Conservation (phyloP, 2,329 filamentous ascomycete species). For the Pseudogymnoascus sp. region DNA sequence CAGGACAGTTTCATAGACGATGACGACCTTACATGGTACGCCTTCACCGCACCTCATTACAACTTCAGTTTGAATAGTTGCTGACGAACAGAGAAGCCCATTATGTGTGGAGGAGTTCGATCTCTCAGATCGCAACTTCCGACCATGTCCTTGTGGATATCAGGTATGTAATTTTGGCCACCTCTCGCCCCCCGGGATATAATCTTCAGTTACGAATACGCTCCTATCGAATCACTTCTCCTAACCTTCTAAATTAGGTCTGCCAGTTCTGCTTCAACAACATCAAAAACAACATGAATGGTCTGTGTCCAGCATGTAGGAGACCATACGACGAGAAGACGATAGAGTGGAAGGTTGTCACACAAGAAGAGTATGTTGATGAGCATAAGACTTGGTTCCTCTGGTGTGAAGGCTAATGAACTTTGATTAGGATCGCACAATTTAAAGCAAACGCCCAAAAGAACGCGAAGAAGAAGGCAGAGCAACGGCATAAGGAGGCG, state of each 20-base stretch:
- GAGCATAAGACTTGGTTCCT: neutral
- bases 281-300: conserved; percentile 96
- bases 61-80: conserved; percentile 3
- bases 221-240: neutral
- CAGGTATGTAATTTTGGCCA: conserved; percentile 53
- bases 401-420: conserved; percentile 12
- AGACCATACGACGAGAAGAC: conserved; percentile 94
- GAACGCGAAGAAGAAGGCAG: conserved; percentile 85
- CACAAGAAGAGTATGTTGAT: conserved; percentile 75
- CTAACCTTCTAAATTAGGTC: conserved; percentile 48
- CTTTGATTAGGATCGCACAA: conserved; percentile 52
- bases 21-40: conserved; percentile 61
- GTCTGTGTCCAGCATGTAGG: conserved; percentile 92
- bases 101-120: conserved; percentile 99
- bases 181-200: neutral
- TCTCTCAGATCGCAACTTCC: conserved; percentile 92
- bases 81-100: conserved; percentile 52
- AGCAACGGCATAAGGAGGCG: conserved; percentile 82
- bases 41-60: conserved; percentile 14
- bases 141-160: conserved; percentile 94
- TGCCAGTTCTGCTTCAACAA: conserved; percentile 99
- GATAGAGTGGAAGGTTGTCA: conserved; percentile 93
- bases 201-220: neutral
- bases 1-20: conserved; percentile 65
- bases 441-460: conserved; percentile 74